These are phyloP conservation scores for Corrigiola litoralis DNA, from an alignment of 179 eudicot species.

Conservation along the genomic window DNA sequence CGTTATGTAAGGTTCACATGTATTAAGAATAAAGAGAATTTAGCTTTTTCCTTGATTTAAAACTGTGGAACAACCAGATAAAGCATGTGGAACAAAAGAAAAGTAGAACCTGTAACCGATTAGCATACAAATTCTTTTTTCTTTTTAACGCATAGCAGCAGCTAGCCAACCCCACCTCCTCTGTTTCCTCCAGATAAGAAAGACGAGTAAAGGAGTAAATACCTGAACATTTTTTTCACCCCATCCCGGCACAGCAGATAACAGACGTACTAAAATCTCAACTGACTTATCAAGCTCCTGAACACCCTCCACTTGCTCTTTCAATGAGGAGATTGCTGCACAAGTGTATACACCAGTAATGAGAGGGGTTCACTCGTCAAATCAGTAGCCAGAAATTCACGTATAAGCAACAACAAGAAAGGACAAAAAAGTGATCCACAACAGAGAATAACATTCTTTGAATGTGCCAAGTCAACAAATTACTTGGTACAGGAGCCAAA, in stretches of 20 bases:
- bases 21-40: too few relatives aligned
- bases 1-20: too few relatives aligned
- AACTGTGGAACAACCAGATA: too few relatives aligned
- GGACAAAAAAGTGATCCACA: neutral
- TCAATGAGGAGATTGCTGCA: slow-evolving; percentile 83
- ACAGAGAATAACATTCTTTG: neutral
- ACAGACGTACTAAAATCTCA: slow-evolving; percentile 85
- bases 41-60: too few relatives aligned
- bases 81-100: too few relatives aligned
- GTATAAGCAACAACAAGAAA: neutral
- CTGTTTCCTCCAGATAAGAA: neutral
- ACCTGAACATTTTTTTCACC: slow-evolving; percentile 98
- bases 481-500: too few relatives aligned
- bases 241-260: slow-evolving; percentile 98
- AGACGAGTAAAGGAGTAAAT: neutral
- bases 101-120: too few relatives aligned
- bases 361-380: neutral
- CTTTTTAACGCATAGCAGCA: neutral
- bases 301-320: slow-evolving; percentile 82
- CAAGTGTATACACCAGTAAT: neutral
- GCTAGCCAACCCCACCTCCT: too few relatives aligned
- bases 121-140: too few relatives aligned
- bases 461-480: too few relatives aligned
- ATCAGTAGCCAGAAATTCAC: neutral
- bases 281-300: slow-evolving; percentile 67